A percentile compares a stretch with the other conserved stretches of the same genome.
Conservation (phyloP, 2,329 filamentous ascomycete genomes). For the Pezicula radicicola region DNA sequence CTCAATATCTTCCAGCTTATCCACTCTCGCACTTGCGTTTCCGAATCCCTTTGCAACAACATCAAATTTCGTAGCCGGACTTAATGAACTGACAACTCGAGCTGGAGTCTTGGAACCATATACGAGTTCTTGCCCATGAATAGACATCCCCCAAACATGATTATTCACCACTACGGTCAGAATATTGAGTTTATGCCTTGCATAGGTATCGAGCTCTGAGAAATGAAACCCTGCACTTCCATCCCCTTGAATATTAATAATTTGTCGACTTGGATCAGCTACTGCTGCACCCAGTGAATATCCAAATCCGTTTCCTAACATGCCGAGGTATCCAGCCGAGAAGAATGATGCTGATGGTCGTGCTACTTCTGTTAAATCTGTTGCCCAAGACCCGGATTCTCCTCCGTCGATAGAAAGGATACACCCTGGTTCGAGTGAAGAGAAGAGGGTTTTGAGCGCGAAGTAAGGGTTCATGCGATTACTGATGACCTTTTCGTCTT, state of each 20-base stretch:
- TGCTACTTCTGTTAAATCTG: slow-evolving; percentile 27
- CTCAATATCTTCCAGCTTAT: slow-evolving; percentile 26
- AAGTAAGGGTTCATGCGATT: slow-evolving; percentile 40
- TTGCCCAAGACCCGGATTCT: slow-evolving; percentile 33
- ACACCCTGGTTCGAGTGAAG: slow-evolving; percentile 27
- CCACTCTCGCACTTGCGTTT: slow-evolving; percentile 25
- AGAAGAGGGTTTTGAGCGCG: slow-evolving; percentile 34
- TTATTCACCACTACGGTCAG: slow-evolving; percentile 33
- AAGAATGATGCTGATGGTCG: slow-evolving; percentile 24
- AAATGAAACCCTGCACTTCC: slow-evolving; percentile 42
- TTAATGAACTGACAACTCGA: slow-evolving; percentile 30
- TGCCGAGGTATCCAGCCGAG: slow-evolving; percentile 37
- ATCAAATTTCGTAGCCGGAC: slow-evolving; percentile 33
- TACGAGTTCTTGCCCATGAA: too few species aligned
- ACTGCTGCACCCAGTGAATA: slow-evolving; percentile 40
- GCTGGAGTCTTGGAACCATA: slow-evolving; percentile 3
- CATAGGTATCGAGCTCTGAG: slow-evolving; percentile 41
- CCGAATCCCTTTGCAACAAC: slow-evolving; percentile 38
- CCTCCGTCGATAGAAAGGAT: slow-evolving; percentile 40
- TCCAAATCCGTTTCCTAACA: slow-evolving; percentile 44
- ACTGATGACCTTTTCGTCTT: slow-evolving; percentile 8
- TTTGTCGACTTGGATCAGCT: slow-evolving; percentile 32
- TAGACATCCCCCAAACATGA: too few species aligned
- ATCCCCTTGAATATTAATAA: slow-evolving; percentile 43
- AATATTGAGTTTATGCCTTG: slow-evolving; percentile 35